phyloP scores from a whole-genome alignment of 306 rosid genomes.

The Inga leiocalycina region DNA sequence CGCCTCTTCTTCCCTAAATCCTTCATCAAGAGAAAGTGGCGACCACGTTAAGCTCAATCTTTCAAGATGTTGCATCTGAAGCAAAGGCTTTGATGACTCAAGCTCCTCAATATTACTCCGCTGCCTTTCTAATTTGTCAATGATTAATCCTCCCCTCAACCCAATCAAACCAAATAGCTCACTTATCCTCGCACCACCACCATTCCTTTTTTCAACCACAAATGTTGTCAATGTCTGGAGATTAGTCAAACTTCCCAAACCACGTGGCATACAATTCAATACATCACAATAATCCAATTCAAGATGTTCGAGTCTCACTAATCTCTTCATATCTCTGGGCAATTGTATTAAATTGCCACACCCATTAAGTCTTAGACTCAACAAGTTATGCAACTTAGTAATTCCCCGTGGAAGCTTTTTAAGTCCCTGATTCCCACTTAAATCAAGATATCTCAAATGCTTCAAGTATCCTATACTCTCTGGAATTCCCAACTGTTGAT shows the following conservation, averaged over 20 bases:
- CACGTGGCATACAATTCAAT: neutral
- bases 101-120: neutral
- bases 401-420: neutral
- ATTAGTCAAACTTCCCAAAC: neutral
- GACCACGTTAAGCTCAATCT: fast-evolving
- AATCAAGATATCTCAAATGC: conserved; percentile 17
- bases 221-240: neutral
- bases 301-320: neutral
- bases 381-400: neutral
- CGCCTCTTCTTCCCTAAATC: too few species aligned
- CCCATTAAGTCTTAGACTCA: neutral
- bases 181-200: neutral
- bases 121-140: neutral
- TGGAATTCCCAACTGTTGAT: neutral
- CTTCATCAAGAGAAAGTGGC: too few species aligned
- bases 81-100: neutral
- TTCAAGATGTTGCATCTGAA: neutral
- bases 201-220: too few species aligned
- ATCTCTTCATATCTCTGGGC: neutral
- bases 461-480: neutral
- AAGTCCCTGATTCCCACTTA: fast-evolving
- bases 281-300: neutral
- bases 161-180: too few species aligned
- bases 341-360: neutral
- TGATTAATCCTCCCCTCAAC: too few species aligned